Base-by-base conservation (phyloP, 2,329 filamentous ascomycete species). In the Colletotrichum sp. region DNA sequence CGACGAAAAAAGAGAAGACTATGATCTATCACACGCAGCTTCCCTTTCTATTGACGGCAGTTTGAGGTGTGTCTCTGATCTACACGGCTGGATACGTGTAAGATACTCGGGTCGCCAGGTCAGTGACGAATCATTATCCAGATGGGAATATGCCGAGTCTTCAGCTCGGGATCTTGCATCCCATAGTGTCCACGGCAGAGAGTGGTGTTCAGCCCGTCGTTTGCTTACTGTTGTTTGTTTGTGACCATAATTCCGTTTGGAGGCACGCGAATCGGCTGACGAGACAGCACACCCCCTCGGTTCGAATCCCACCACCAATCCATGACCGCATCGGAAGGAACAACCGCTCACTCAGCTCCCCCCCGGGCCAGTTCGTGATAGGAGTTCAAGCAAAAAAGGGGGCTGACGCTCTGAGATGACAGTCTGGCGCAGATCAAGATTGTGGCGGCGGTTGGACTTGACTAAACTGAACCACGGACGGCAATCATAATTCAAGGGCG, bases 1-100 rank as follows among this genome's bases (percentile, higher is more conserved):
- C 70, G 34, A 73, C 34, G 64, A 73, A 67, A 73, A 34, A 52
- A 65, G 57, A 73, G 38, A 72, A 64, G 34, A 65, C 64, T 72
- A 73, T 58, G 73, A 75, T 73, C 26, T 66, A 68, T 72, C 32
- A 52, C 32, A 75, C 32, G 61, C 72, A 52, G 55, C 15, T 43
- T 52, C 28, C 70, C 57, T 28, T 66, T 70, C 26, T 61, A 34
- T 21, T 63, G 34, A 21, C 26, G 36, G 15, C 18, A 34, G 8
- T 36, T 6, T 36, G 26, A 18, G 7, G 30, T 26, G 26, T 24
- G 48, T 43, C 8, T 43, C 6, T 34, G 9, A 38, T 58, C 21
- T 6, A n/a, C 52, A 28, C 66, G 66, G 66, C 24, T 55, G 32
- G 24, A 18, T 38, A 36, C 66, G 13, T 30, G 52, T 18, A 34